A percentile compares a stretch with the other conserved stretches of the same genome.
Conservation (phyloP, 2,329 filamentous ascomycete genomes). For the Neonectria hederae region DNA sequence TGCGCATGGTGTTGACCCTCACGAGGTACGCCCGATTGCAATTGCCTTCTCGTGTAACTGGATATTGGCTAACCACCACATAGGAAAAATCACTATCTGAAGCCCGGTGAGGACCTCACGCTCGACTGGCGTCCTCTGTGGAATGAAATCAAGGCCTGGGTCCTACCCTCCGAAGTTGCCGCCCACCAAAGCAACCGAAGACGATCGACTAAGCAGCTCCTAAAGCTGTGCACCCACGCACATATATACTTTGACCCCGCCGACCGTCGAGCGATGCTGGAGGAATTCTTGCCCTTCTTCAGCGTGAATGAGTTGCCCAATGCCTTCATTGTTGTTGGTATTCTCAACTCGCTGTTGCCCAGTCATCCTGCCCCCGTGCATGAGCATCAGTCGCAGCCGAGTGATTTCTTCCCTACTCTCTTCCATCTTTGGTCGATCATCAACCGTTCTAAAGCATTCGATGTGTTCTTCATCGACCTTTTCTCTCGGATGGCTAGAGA, state of each 20-base stretch:
- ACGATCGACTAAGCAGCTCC: slow-evolving; percentile 71
- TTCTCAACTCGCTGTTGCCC: slow-evolving; percentile 88
- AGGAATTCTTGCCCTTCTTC: slow-evolving; percentile 86
- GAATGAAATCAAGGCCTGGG: slow-evolving; percentile 90
- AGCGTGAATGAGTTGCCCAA: slow-evolving; percentile 92
- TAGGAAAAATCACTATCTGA: slow-evolving; percentile 95
- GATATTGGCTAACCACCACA: slow-evolving; percentile 22
- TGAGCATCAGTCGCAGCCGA: slow-evolving; percentile 80
- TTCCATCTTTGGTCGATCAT: slow-evolving; percentile 98
- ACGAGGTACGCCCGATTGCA: slow-evolving; percentile 75
- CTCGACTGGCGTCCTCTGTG: slow-evolving; percentile 95
- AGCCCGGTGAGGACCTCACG: slow-evolving; percentile 86
- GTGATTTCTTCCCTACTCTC: slow-evolving; percentile 89
- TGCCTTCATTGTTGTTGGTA: slow-evolving; percentile 89
- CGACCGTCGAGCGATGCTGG: slow-evolving; percentile 82
- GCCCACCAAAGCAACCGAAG: slow-evolving; percentile 66
- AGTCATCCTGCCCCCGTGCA: slow-evolving; percentile 80
- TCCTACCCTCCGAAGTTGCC: slow-evolving; percentile 85
- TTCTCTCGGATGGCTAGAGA: slow-evolving; percentile 89
- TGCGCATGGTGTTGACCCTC: slow-evolving; percentile 94
- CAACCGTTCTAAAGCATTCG: slow-evolving; percentile 86
- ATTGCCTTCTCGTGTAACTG: slow-evolving; percentile 13
- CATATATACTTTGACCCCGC: slow-evolving; percentile 92
- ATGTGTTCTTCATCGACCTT: slow-evolving; percentile 88
- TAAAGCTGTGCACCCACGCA: slow-evolving; percentile 89